Evolutionary conservation across 257 asterid genomes (phyloP), one percentile per base, ranked within the genome.

Genomic region (Primulina huaijiensis): DNA sequence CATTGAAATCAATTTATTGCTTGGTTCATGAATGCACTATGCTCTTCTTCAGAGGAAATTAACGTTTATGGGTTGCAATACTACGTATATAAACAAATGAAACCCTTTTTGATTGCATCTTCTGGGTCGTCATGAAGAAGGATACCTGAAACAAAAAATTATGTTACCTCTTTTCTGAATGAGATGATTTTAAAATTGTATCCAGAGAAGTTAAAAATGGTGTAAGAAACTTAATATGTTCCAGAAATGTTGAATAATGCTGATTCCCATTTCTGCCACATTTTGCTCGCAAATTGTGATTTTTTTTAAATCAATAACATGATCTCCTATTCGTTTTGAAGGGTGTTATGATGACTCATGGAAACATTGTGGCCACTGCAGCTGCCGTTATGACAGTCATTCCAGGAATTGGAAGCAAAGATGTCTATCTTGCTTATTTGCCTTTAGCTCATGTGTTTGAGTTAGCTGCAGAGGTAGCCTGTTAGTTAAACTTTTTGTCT

Each of bases 261-360:
- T 37, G 19, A 34, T 37, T 64, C 23, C 65, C 52, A 38, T 31
- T 21, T 38, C 10, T 23, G n/a, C 19, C 69, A 43, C 60, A 38
- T 56, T 7, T 59, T 43, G 17, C 56, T 64, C 64, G 20, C 20
- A 19, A 7, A 21, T 52, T 57, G 21, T 23, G 59, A 29, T 53
- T 29, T 12, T 25, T 25, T 30, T 53, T 60, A 23, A 23, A 23
- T 23, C 25, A 23, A 23, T 23, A 23, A 53, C 75, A 46, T 60
- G 65, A 19, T 63, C 72, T 68, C n/a, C 59, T 19, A 46, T 29
- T 57, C 70, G 63, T 67, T 80, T 64, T 78, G 72, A 74, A 92
- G 98, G 98, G 98, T 74, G 98, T 92, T 81, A 90, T 92, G 98
- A 90, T 92, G 83, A 85, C 90, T 59, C 98, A 92, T 73, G 96